Percentiles rank a stretch among this genome's conserved stretches.
Conservation (phyloP, 2,329 filamentous ascomycete genomes). For the Nigrospora sphaerica region DNA sequence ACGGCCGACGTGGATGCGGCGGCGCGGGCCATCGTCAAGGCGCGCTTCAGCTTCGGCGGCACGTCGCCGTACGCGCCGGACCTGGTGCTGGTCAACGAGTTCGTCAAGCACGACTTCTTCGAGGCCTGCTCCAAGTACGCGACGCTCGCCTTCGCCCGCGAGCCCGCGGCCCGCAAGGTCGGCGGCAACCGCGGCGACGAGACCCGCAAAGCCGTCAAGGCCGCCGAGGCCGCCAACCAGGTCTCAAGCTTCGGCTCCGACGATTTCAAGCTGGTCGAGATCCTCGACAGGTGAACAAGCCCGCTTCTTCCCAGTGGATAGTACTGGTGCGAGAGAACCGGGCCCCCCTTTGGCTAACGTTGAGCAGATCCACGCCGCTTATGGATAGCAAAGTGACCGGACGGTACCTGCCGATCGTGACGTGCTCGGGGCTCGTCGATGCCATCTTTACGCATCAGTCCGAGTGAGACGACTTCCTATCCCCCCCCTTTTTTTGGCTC, state of each 20-base stretch:
- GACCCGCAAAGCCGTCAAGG: slow-evolving; percentile 11
- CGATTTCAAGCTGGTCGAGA: slow-evolving; percentile 16
- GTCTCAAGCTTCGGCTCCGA: slow-evolving; percentile 14
- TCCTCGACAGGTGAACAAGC: slow-evolving; percentile 15
- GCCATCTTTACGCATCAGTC: slow-evolving; percentile 16
- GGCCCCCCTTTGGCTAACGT: too few species aligned
- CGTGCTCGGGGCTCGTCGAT: slow-evolving; percentile 18
- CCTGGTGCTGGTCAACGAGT: slow-evolving; percentile 59
- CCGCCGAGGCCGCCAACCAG: slow-evolving; percentile 16
- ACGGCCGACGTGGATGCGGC: slow-evolving; percentile 47
- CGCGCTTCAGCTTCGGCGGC: slow-evolving; percentile 48
- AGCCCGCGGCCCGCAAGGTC: slow-evolving; percentile 6
- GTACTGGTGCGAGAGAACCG: not conserved
- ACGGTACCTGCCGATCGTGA: slow-evolving; percentile 16
- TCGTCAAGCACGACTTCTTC: slow-evolving; percentile 45
- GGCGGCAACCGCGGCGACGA: slow-evolving; percentile 11
- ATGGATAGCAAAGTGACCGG: slow-evolving; percentile 17
- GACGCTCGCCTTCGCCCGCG: slow-evolving; percentile 14
- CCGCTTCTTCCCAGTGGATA: not conserved
- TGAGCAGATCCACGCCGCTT: slow-evolving; percentile 11
- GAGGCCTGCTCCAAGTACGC: slow-evolving; percentile 35
- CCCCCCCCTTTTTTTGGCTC: not conserved
- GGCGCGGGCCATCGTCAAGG: slow-evolving; percentile 42
- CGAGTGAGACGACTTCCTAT: slow-evolving; percentile 7
- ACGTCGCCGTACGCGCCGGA: slow-evolving; percentile 55